Percentiles rank a stretch among this genome's conserved stretches.
phyloP scores from a whole-genome alignment of 306 rosid species.

The Cucumis melo region DNA sequence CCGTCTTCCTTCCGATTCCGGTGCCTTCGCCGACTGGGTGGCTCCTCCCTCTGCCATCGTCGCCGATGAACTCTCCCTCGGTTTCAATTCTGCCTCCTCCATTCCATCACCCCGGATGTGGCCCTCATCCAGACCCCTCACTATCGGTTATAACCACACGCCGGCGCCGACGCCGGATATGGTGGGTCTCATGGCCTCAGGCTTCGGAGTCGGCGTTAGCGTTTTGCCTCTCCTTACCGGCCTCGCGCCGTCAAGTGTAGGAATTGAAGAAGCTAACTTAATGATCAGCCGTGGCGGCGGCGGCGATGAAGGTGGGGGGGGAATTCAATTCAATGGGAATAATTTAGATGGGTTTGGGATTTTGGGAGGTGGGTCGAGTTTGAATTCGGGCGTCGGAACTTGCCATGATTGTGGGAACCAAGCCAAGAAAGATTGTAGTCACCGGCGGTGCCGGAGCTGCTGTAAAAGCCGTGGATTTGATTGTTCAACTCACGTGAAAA shows the following conservation, averaged over 20 bases:
- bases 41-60: background rate
- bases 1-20: background rate
- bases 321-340: background rate
- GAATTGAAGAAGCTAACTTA: background rate
- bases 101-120: background rate
- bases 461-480: slow-evolving; percentile 86
- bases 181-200: background rate
- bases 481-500: slow-evolving; percentile 83
- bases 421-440: slow-evolving; percentile 80
- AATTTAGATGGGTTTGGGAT: background rate
- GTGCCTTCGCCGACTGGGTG: background rate
- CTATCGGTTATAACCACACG: background rate
- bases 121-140: background rate
- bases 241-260: background rate
- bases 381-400: background rate
- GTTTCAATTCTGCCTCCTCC: background rate
- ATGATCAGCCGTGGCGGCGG: background rate
- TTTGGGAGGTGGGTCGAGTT: background rate
- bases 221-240: background rate
- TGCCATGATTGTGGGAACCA: slow-evolving; percentile 97
- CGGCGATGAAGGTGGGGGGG: background rate
- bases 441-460: slow-evolving; percentile 77
- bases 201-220: background rate
- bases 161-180: background rate
- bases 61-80: slow-evolving; percentile 2